A percentile compares a stretch with the other conserved stretches of the same genome.
Conservation (phyloP, 2,329 filamentous ascomycete genomes). For the Phialocephala subalpina region DNA sequence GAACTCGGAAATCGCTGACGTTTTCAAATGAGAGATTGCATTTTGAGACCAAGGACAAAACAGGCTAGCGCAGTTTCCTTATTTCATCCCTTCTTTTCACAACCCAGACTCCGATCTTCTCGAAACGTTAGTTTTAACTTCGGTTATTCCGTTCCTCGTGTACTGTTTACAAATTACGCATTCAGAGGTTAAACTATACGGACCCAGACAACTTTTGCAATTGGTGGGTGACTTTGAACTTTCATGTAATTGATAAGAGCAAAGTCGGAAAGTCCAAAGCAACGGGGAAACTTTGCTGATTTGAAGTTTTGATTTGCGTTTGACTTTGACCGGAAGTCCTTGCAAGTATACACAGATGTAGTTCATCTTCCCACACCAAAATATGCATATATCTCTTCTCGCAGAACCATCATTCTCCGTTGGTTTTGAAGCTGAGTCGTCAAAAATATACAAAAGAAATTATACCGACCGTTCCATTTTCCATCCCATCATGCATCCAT, state of each 20-base stretch:
- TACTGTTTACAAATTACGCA: too few species aligned
- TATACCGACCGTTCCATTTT: not conserved
- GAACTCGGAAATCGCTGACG: constrained; percentile 9
- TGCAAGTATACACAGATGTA: not conserved
- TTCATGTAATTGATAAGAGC: too few species aligned
- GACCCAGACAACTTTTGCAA: too few species aligned
- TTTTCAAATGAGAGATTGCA: constrained; percentile 4
- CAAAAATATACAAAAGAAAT: constrained; percentile 3
- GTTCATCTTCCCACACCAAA: not conserved
- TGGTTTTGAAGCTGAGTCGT: not conserved
- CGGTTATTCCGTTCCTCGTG: too few species aligned
- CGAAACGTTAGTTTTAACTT: not conserved
- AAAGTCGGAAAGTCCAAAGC: not conserved
- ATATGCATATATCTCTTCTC: not conserved
- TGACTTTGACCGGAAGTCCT: not conserved
- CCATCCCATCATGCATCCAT: not conserved
- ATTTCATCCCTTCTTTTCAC: not conserved
- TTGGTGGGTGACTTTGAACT: too few species aligned
- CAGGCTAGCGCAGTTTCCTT: not conserved
- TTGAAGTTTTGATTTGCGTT: not conserved
- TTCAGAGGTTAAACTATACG: too few species aligned
- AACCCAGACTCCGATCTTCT: not conserved
- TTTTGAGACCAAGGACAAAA: not conserved
- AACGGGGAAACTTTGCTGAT: not conserved
- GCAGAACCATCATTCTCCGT: not conserved